phyloP scores from a whole-genome alignment of 495 filamentous ascomycete species.

The Podospora conica region DNA sequence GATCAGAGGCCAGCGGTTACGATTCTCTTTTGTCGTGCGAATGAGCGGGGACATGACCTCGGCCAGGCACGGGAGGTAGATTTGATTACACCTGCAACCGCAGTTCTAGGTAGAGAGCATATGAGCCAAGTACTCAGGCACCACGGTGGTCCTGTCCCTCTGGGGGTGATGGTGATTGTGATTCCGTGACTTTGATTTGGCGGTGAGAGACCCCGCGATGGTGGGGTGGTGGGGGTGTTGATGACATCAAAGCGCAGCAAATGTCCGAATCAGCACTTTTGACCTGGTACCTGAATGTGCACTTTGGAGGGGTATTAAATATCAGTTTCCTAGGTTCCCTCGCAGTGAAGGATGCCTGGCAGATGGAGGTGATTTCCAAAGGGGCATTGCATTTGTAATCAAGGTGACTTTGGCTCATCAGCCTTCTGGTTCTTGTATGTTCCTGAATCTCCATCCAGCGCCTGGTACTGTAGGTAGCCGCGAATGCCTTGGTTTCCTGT shows the following conservation, averaged over 20 bases:
- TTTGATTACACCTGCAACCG: conserved; percentile 23
- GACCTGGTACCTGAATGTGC: neutral
- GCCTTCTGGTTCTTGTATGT: neutral
- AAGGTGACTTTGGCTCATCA: neutral
- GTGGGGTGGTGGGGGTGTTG: neutral
- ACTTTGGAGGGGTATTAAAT: neutral
- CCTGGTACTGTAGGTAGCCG: too few species aligned
- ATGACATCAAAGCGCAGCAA: neutral
- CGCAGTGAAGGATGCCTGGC: too few species aligned
- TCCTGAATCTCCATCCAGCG: neutral
- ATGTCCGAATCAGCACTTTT: neutral
- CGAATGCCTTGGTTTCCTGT: neutral
- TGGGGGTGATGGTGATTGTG: neutral
- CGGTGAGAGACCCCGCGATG: neutral
- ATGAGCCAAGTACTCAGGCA: conserved; percentile 2
- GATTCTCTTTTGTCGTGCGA: conserved; percentile 17
- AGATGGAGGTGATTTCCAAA: too few species aligned
- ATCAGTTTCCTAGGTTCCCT: neutral
- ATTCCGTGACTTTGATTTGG: neutral
- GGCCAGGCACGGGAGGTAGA: conserved; percentile 22
- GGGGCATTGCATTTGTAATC: too few species aligned
- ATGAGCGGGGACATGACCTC: conserved; percentile 10
- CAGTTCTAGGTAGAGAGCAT: conserved; percentile 15
- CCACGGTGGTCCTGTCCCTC: neutral
- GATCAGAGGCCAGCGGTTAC: conserved; percentile 13